Conservation (phyloP, 768 basidiomycete species). For the Rhizopogon vesiculosus region DNA sequence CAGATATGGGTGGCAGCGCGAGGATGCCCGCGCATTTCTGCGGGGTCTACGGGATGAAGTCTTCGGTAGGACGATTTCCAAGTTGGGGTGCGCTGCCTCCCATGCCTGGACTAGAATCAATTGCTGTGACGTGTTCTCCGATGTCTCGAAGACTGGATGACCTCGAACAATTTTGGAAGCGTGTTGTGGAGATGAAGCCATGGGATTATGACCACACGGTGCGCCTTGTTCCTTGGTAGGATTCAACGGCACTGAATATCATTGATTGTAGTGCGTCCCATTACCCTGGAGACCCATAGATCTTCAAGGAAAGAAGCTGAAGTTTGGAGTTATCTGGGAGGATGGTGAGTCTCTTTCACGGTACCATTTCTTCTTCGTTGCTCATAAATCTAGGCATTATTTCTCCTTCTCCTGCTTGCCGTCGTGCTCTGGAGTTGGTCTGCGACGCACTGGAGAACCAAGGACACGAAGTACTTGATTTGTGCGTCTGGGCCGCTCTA, state of each 20-base stretch:
- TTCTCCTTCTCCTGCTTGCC: slow-evolving; percentile 35
- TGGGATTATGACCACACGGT: slow-evolving; percentile 42
- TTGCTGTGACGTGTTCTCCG: slow-evolving; percentile 33
- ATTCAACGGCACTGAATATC: neutral
- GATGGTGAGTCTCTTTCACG: slow-evolving; percentile 28
- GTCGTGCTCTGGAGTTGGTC: slow-evolving; percentile 31
- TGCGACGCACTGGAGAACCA: slow-evolving; percentile 28
- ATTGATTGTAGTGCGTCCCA: slow-evolving; percentile 31
- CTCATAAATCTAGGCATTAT: slow-evolving; percentile 24
- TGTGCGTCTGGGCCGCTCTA: slow-evolving; percentile 21
- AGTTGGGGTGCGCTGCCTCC: slow-evolving; percentile 23
- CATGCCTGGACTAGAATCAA: slow-evolving; percentile 34
- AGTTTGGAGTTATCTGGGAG: slow-evolving; percentile 37
- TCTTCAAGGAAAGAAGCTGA: slow-evolving; percentile 28
- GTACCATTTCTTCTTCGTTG: neutral
- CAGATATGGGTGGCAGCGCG: slow-evolving; percentile 47
- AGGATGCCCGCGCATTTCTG: slow-evolving; percentile 45
- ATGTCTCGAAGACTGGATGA: slow-evolving; percentile 39
- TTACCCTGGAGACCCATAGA: slow-evolving; percentile 37
- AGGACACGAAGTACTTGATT: slow-evolving; percentile 36
- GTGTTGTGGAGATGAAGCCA: slow-evolving; percentile 35
- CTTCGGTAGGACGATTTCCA: slow-evolving; percentile 35
- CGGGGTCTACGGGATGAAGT: slow-evolving; percentile 40
- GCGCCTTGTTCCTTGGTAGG: slow-evolving; percentile 1
- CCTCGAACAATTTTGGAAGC: slow-evolving; percentile 38